Evolutionary conservation across 23 red algal genomes (phyloP), one percentile per base, ranked within the genome.

Genomic region (Gracilaria domingensis): DNA sequence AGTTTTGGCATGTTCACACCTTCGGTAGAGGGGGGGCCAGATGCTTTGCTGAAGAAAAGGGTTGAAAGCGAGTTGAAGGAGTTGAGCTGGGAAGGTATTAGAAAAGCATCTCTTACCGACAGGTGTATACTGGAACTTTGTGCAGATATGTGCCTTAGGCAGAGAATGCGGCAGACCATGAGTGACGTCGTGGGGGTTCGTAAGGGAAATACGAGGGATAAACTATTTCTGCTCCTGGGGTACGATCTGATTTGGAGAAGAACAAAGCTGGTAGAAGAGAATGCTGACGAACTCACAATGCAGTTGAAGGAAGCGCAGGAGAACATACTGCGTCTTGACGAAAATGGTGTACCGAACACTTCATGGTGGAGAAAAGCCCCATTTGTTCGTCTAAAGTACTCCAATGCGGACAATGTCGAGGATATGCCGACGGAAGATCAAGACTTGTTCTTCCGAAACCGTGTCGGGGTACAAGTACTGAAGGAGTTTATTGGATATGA

Each of bases 151-250:
- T 45, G 42, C 11, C 42, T 45, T 4, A 45, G 42, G 11, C 42
- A 45, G 11, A 45, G 42, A 11, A 45, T 45, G 42, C 42, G 42
- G 16, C 62, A 66, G 62, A 66, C 0, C 11, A 30, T 66, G 62
- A 66, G 62, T 0, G 62, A 66, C 17, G 62, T 66, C 0, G 62
- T 66, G 11, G 62, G 62, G 9, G 0, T 66, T 38, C 23, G 67
- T 16, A 74, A 74, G 26, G 6, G 67, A 73, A 73, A 38, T 73
- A 26, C 23, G 4, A 38, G 67, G 35, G 26, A 73, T n/a, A 73
- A 73, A 33, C 67, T 8, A 20, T 73, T 40, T 45, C 39, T 74
- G 67, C 17, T 74, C 5, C 35, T 45, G 24, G 0, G 0, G 12
- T 45, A 45, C 18, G 67, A 38, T 38, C 34, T 40, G 12, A 38